Percentiles rank a stretch among this genome's conserved stretches.
Conservation (phyloP, 2,329 filamentous ascomycete genomes). For the Xylaria sp. region DNA sequence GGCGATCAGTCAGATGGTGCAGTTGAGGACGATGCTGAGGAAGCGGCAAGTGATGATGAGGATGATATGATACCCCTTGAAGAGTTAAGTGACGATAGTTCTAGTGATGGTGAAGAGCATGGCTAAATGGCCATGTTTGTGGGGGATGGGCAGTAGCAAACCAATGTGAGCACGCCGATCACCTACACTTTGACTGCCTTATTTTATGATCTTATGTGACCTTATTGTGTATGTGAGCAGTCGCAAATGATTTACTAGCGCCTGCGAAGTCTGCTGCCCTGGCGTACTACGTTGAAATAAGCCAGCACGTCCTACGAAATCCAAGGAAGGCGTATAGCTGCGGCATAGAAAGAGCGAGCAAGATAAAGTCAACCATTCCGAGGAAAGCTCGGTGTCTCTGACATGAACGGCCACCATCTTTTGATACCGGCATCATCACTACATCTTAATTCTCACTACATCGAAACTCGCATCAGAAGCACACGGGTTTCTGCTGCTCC, state of each 20-base stretch:
- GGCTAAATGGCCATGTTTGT: slow-evolving; percentile 33
- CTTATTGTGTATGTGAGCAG: background rate
- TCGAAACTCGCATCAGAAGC: slow-evolving; percentile 1
- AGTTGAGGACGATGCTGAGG: slow-evolving; percentile 34
- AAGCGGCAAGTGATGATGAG: slow-evolving; percentile 38
- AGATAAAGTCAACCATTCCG: background rate
- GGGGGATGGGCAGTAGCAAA: slow-evolving; percentile 26
- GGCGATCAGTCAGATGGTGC: slow-evolving; percentile 43
- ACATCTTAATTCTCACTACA: slow-evolving; percentile 12
- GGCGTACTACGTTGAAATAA: background rate
- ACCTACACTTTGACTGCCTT: slow-evolving; percentile 6
- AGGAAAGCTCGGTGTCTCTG: background rate
- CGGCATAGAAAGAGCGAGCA: slow-evolving; percentile 7
- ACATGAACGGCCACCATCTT: background rate
- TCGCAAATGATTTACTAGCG: too few species aligned
- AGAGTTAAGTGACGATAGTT: slow-evolving; percentile 41
- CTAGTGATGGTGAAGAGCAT: slow-evolving; percentile 42
- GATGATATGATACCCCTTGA: slow-evolving; percentile 56
- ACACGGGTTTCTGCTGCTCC: slow-evolving; percentile 5
- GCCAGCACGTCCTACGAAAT: background rate
- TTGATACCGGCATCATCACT: background rate
- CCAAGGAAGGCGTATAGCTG: background rate
- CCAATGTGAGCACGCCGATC: slow-evolving; percentile 25
- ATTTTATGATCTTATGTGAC: background rate
- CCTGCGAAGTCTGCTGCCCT: background rate